A percentile compares a stretch with the other conserved stretches of the same genome.
These are phyloP conservation scores for Marasmius oreades DNA, from an alignment of 1,284 basidiomycete species.

Conservation along the genomic window DNA sequence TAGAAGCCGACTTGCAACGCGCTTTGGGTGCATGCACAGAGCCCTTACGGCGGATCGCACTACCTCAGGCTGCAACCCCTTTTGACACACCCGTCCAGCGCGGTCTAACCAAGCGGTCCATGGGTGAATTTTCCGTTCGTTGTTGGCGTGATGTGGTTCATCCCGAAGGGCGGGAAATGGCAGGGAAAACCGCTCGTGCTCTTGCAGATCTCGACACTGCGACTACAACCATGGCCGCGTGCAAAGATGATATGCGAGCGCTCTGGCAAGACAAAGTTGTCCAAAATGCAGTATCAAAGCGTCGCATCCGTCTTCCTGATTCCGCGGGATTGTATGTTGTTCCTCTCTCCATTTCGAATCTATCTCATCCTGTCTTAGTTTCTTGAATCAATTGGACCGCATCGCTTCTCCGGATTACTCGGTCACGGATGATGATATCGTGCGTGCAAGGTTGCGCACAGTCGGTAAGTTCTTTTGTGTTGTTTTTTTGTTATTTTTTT, in stretches of 20 bases:
- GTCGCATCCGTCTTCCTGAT: constrained; percentile 47
- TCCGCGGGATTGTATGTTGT: constrained; percentile 53
- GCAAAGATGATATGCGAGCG: constrained; percentile 53
- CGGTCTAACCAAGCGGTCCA: constrained; percentile 21
- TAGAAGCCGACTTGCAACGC: constrained; percentile 42
- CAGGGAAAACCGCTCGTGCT: constrained; percentile 13
- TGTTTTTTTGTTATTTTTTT: constrained; percentile 5
- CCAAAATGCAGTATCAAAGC: constrained; percentile 40
- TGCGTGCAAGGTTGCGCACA: constrained; percentile 58
- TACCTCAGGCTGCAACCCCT: constrained; percentile 37
- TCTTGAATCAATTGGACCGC: constrained; percentile 57
- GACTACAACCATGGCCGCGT: constrained; percentile 43
- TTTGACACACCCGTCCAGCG: constrained; percentile 33
- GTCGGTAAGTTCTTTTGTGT: constrained; percentile 48
- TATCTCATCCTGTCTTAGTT: constrained; percentile 31
- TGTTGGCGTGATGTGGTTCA: constrained; percentile 39
- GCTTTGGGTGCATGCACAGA: constrained; percentile 38
- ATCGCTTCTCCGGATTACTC: constrained; percentile 49
- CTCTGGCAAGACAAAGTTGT: constrained; percentile 58
- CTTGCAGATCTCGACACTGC: constrained; percentile 23
- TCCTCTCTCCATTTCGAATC: constrained; percentile 4
- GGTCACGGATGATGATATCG: constrained; percentile 59
- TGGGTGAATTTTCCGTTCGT: constrained; percentile 35
- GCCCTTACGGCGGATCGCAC: constrained; percentile 24
- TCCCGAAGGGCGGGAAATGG: constrained; percentile 18